Conservation (phyloP, 1,284 basidiomycete species). For the Cryptococcus maquisensis region DNA sequence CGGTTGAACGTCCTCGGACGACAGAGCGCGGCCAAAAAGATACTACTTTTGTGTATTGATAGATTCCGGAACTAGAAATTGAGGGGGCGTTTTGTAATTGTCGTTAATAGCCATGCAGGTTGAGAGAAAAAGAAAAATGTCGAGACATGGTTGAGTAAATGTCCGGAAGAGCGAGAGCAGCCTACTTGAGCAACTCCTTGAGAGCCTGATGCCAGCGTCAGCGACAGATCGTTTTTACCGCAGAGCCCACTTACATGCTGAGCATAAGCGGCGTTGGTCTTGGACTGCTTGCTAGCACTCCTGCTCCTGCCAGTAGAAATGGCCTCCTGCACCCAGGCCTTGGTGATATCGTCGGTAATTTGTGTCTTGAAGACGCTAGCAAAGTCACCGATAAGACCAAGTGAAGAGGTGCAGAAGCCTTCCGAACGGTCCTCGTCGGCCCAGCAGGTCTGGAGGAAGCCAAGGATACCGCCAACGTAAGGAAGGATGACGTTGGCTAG, state of each 20-base stretch:
- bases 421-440: conserved; percentile 77
- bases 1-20: conserved; percentile 44
- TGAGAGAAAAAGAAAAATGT: background rate
- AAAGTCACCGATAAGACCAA: conserved; percentile 87
- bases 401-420: conserved; percentile 65
- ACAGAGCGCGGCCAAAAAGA: conserved; percentile 41
- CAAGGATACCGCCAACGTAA: conserved; percentile 71
- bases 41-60: conserved; percentile 8
- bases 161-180: background rate
- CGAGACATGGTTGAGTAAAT: background rate
- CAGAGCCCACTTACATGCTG: conserved; percentile 49
- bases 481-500: conserved; percentile 56
- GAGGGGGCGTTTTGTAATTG: conserved; percentile 1
- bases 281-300: conserved; percentile 51
- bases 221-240: background rate
- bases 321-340: conserved; percentile 75
- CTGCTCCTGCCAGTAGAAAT: conserved; percentile 59
- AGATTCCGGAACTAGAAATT: background rate
- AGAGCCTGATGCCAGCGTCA: conserved; percentile 16
- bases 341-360: conserved; percentile 71
- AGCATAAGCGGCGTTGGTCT: conserved; percentile 56
- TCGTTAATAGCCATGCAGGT: conserved; percentile 10
- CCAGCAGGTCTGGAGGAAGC: conserved; percentile 68
- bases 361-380: conserved; percentile 77
- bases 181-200: conserved; percentile 31